Evolutionary conservation across 2,329 filamentous ascomycete genomes (phyloP).

Genomic region (Hortaea werneckii): DNA sequence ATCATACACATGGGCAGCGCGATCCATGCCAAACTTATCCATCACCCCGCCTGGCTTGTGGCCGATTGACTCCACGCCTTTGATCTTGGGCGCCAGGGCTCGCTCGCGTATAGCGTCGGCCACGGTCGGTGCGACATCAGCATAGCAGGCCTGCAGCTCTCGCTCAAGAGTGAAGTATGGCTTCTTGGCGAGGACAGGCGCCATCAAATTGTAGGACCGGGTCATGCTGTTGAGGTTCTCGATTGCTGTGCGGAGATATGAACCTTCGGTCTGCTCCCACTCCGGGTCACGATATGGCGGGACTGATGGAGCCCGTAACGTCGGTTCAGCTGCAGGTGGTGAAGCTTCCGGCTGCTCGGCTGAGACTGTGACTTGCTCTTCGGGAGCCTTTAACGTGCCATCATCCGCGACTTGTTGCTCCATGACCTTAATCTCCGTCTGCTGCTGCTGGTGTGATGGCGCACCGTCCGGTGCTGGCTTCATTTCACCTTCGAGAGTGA

Average conservation of each 20-base stretch:
- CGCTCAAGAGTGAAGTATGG: constrained; percentile 78
- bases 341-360: constrained; percentile 3
- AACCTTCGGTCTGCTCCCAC: constrained; percentile 63
- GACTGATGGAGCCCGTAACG: constrained; percentile 17
- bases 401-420: constrained; percentile 25
- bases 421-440: constrained; percentile 28
- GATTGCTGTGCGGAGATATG: constrained; percentile 69
- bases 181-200: constrained; percentile 83
- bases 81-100: constrained; percentile 40
- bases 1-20: constrained; percentile 58
- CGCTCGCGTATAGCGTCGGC: constrained; percentile 62
- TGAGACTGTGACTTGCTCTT: constrained; percentile 12
- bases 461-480: constrained; percentile 12
- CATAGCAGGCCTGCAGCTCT: constrained; percentile 71
- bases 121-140: constrained; percentile 71
- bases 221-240: constrained; percentile 68
- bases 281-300: constrained; percentile 61
- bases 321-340: constrained; percentile 5
- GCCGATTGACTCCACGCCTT: constrained; percentile 32
- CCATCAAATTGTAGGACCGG: constrained; percentile 89
- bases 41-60: constrained; percentile 46
- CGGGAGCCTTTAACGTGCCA: constrained; percentile 14
- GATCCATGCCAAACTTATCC: constrained; percentile 46
- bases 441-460: not conserved
- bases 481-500: constrained; percentile 36